Conservation (phyloP, 441 rosid genomes). For the Capsella rubella region DNA sequence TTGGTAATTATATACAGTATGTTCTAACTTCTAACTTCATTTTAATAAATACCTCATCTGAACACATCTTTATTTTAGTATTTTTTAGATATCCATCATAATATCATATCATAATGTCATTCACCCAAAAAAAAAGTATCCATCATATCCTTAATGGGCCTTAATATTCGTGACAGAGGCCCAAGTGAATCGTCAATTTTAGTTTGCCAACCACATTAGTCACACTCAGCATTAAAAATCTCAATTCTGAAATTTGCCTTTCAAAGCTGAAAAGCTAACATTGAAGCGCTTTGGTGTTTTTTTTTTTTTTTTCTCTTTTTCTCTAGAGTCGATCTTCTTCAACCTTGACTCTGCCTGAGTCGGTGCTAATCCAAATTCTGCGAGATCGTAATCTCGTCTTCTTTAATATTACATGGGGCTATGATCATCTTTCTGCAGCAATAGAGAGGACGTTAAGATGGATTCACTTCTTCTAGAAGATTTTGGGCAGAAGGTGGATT, state of each 20-base stretch:
- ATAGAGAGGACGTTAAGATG: constrained; percentile 40
- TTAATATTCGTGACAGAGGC: neutral
- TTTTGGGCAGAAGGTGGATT: constrained; percentile 99
- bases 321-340: constrained; percentile 3
- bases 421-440: constrained; percentile 5
- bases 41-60: too few relatives aligned
- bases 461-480: constrained; percentile 79
- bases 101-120: too few relatives aligned
- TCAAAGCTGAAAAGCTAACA: too few relatives aligned
- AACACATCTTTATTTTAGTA: too few relatives aligned
- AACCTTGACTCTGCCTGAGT: constrained; percentile 1
- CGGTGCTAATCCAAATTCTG: constrained; percentile 23
- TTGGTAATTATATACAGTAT: too few relatives aligned
- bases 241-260: neutral
- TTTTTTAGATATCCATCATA: too few relatives aligned
- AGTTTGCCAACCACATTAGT: neutral
- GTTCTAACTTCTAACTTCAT: too few relatives aligned
- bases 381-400: constrained; percentile 7
- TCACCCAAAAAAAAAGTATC: too few relatives aligned
- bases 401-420: constrained; percentile 13
- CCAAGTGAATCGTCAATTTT: neutral
- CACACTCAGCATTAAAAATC: neutral
- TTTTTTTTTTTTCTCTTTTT: neutral
- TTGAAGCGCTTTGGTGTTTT: neutral
- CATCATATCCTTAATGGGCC: neutral